Evolutionary conservation across 2,329 filamentous ascomycete genomes (phyloP).

Genomic region (Trichoderma semiorbis): DNA sequence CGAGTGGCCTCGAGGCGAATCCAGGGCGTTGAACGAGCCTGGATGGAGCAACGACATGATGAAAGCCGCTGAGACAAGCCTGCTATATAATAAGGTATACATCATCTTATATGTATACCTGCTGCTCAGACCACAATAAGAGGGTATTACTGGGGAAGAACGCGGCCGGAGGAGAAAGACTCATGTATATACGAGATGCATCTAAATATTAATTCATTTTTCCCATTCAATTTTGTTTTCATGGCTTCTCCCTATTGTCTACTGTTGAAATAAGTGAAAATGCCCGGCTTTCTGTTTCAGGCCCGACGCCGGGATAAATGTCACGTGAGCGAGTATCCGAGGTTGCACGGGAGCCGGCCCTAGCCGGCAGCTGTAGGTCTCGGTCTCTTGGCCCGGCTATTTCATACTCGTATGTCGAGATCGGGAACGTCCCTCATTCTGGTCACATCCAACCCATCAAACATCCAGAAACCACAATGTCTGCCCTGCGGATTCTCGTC

Average conservation of each 20-base stretch:
- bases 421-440: slow-evolving; percentile 20
- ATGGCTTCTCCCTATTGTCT: neutral
- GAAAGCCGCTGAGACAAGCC: neutral
- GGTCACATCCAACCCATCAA: slow-evolving; percentile 25
- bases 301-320: neutral
- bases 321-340: slow-evolving; percentile 40
- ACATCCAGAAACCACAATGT: slow-evolving; percentile 44
- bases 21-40: neutral
- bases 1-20: neutral
- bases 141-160: neutral
- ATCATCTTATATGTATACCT: neutral
- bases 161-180: slow-evolving; percentile 21
- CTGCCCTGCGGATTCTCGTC: slow-evolving; percentile 69
- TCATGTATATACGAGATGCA: slow-evolving; percentile 17
- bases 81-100: neutral
- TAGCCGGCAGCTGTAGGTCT: slow-evolving; percentile 37
- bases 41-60: neutral
- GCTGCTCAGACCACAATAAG: neutral
- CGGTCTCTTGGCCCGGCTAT: slow-evolving; percentile 10
- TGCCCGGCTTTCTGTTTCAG: neutral
- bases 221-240: neutral
- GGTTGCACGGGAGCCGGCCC: slow-evolving; percentile 38
- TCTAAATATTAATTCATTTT: neutral
- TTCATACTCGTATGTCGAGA: neutral
- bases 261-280: neutral